phyloP scores from a whole-genome alignment of 495 filamentous ascomycete genomes.

The Tirmania nivea region DNA sequence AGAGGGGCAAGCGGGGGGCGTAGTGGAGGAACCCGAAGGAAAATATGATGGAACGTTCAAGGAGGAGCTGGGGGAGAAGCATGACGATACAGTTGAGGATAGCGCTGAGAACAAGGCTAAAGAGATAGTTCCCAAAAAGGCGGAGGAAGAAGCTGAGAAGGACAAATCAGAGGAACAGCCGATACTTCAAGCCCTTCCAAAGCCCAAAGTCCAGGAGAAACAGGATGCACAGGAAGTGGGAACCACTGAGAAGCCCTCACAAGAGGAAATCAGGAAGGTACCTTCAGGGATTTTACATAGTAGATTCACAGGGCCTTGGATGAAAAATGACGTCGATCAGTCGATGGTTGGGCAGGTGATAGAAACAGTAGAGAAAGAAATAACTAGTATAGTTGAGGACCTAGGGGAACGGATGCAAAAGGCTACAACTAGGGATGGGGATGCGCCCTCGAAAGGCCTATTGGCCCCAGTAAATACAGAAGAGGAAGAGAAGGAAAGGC shows the following conservation, averaged over 20 bases:
- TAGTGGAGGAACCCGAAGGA: constrained; percentile 10
- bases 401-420: constrained; percentile 5
- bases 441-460: too few relatives aligned
- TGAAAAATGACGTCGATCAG: constrained; percentile 11
- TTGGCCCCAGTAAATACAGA: too few relatives aligned
- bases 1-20: neutral
- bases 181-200: neutral
- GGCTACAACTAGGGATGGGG: too few relatives aligned
- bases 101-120: constrained; percentile 10
- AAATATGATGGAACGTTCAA: too few relatives aligned
- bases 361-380: constrained; percentile 10
- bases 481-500: too few relatives aligned
- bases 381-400: constrained; percentile 6
- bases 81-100: neutral
- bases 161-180: neutral
- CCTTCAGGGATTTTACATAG: too few relatives aligned
- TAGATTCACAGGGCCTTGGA: neutral
- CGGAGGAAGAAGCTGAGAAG: constrained; percentile 3
- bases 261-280: neutral
- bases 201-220: neutral
- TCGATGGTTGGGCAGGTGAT: constrained; percentile 4
- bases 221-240: neutral
- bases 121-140: constrained; percentile 1
- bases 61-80: neutral
- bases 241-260: neutral